Evolutionary conservation across 192 early-diverging fungal genomes (phyloP), one percentile per base, ranked within the genome.

Genomic region (Backusella circina): DNA sequence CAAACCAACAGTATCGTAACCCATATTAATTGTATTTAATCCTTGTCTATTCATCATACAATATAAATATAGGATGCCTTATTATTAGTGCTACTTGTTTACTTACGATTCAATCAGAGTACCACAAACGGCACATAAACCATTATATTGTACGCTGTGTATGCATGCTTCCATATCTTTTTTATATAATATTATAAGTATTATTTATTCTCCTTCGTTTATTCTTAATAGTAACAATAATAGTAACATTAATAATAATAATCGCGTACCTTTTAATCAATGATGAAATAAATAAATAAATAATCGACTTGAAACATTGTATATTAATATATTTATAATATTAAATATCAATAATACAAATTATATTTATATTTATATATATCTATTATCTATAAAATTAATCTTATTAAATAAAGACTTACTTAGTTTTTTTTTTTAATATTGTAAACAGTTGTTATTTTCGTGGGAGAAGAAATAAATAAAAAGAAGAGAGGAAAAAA

Each of bases 121-220:
- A 38, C 94, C 94, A 82, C 96, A 98, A 33, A 92, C 71, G 6
- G 89, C 91, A 79, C 96, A 98, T 38, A 96, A 73, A 18, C 93
- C 93, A 69, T 88, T 85, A 41, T 92, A 90, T 74, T 92, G 90
- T 6, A 94, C 84, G 16, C 84, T 85, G 75, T 98, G 96, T 16
- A 80, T 76, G 80, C 96, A 97, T 90, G 85, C 61, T 90, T 85
- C 70, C 69, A 70, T 70, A 37, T 18, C 35, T 37, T 21, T 36
- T 67, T 67, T 18, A 28, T 35, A 35, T 47, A 41, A 41, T 41
- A 5, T 16, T 12, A 41, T 41, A 16, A 13, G n/a, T n/a, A 41
- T 4, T 41, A 16, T 41, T 41, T 41, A 41, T 41, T 41, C 16
- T 41, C 3, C 12, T 41, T 15, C 15, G 4, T 4, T 41, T 41